A percentile compares a stretch with the other conserved stretches of the same genome.
Evolutionary conservation across 176 grass and related monocot genomes (phyloP).

Genomic region (Oryza glaberrima): DNA sequence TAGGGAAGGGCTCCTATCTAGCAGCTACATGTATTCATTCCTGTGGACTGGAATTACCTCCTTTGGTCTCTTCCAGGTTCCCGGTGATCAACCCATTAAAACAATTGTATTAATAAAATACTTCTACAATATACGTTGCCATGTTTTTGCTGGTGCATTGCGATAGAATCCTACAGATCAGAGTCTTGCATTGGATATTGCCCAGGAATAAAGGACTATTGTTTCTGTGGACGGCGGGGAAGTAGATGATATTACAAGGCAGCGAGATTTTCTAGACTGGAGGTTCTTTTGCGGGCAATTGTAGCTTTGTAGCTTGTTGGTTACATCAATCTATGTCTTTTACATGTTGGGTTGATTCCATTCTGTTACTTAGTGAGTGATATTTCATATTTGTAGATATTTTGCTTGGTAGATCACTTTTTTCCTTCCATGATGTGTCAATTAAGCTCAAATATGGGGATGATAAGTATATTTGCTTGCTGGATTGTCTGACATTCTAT

Average conservation of each 20-base stretch:
- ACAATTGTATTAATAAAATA: not conserved
- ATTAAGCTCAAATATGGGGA: not conserved
- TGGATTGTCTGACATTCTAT: conserved; percentile 21
- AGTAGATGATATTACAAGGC: not conserved
- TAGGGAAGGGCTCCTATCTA: not conserved
- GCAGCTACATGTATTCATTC: not conserved
- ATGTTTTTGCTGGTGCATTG: not conserved
- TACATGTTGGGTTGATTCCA: not conserved
- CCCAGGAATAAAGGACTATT: not conserved
- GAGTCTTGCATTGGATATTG: not conserved
- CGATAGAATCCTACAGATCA: not conserved
- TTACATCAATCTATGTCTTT: not conserved
- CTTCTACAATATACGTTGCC: not conserved
- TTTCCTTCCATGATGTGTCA: conserved; percentile 14
- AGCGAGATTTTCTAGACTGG: not conserved
- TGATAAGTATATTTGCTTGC: not conserved
- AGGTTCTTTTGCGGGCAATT: not conserved
- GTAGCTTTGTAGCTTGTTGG: not conserved
- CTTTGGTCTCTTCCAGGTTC: not conserved
- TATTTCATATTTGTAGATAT: conserved; percentile 8
- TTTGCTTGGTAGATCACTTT: not conserved
- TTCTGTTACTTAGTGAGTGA: not conserved
- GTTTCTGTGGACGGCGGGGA: not conserved
- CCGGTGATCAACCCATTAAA: not conserved
- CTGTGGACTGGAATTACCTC: not conserved